phyloP scores from a whole-genome alignment of 257 asterid genomes.

The Rauvolfia tetraphylla region DNA sequence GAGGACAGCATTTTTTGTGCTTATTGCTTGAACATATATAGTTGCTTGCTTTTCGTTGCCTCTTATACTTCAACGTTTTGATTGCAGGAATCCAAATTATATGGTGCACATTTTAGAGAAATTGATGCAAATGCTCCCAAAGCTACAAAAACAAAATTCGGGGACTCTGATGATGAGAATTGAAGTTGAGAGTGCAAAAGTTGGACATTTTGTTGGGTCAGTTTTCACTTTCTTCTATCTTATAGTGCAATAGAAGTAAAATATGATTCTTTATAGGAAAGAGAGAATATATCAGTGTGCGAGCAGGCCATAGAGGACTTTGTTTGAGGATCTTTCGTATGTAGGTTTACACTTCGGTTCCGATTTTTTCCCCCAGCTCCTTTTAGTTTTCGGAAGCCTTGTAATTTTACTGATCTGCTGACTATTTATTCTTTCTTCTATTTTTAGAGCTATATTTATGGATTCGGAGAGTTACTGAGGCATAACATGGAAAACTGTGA shows the following conservation, averaged over 20 bases:
- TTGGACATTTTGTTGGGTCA: not conserved
- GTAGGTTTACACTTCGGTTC: no score
- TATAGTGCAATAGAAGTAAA: not conserved
- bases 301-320: no score
- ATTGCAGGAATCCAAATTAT: conserved; percentile 86
- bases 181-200: conserved; percentile 21
- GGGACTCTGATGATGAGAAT: conserved; percentile 68
- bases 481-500: no score
- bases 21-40: not conserved
- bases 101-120: conserved; percentile 95
- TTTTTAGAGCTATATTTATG: no score
- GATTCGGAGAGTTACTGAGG: no score
- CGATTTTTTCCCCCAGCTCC: no score
- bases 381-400: no score
- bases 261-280: no score
- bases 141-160: conserved; percentile 74
- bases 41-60: not conserved
- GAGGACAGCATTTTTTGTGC: not conserved
- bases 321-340: no score
- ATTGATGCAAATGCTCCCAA: conserved; percentile 84
- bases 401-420: no score
- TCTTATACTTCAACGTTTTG: not conserved
- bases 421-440: no score
- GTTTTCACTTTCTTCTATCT: not conserved
- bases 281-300: not conserved